phyloP scores from a whole-genome alignment of 2,329 filamentous ascomycete species.

The Zarea fungicola region DNA sequence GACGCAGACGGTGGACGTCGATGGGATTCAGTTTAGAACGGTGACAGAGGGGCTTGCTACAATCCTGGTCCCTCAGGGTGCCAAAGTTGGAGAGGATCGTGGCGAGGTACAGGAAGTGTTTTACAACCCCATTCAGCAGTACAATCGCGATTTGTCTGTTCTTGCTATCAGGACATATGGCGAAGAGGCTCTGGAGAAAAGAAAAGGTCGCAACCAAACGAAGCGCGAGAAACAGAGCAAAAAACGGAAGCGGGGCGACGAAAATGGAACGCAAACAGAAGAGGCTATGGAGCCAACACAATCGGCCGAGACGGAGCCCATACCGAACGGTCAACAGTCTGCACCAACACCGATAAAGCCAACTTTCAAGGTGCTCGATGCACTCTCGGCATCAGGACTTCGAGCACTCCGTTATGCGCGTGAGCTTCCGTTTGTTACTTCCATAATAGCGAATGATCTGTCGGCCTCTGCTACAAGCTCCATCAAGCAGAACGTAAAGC shows the following conservation, averaged over 20 bases:
- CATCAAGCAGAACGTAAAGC: slow-evolving; percentile 77
- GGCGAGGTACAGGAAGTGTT: slow-evolving; percentile 76
- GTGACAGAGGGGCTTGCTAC: slow-evolving; percentile 53
- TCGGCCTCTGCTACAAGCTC: slow-evolving; percentile 70
- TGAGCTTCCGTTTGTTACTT: slow-evolving; percentile 79
- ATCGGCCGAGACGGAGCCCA: not conserved
- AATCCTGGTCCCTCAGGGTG: slow-evolving; percentile 47
- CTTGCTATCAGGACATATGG: slow-evolving; percentile 87
- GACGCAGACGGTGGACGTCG: slow-evolving; percentile 24
- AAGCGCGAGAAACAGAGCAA: slow-evolving; percentile 36
- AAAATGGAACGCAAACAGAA: slow-evolving; percentile 22
- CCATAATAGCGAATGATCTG: slow-evolving; percentile 85
- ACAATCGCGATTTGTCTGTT: slow-evolving; percentile 93
- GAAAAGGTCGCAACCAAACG: slow-evolving; percentile 20
- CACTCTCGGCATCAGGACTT: slow-evolving; percentile 87
- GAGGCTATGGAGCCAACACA: not conserved
- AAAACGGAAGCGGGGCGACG: slow-evolving; percentile 33
- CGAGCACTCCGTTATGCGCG: slow-evolving; percentile 86
- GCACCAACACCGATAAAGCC: slow-evolving; percentile 32
- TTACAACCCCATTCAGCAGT: slow-evolving; percentile 98
- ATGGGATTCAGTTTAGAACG: slow-evolving; percentile 46
- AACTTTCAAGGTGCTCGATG: slow-evolving; percentile 82
- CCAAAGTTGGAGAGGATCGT: slow-evolving; percentile 43
- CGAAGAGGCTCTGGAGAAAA: slow-evolving; percentile 53
- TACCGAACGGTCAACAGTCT: slow-evolving; percentile 13